A percentile compares a stretch with the other conserved stretches of the same genome.
These are phyloP conservation scores for Coemansia sp. DNA, from an alignment of 192 early-diverging fungal species.

Conservation along the genomic window DNA sequence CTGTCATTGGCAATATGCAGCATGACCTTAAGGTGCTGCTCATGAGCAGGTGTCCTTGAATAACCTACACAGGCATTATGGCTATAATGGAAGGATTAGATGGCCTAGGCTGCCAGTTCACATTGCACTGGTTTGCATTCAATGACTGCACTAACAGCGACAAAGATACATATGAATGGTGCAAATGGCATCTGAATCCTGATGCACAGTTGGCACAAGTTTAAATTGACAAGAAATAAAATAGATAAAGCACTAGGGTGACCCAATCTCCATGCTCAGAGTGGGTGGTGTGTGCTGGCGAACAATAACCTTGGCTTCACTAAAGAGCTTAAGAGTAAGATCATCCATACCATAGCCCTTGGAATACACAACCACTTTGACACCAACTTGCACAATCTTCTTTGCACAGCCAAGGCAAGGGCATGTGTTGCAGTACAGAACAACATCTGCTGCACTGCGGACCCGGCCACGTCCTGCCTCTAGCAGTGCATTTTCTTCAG, in stretches of 20 bases:
- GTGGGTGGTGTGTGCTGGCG: slow-evolving; percentile 72
- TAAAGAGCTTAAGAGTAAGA: slow-evolving; percentile 75
- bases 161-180: slow-evolving; percentile 27
- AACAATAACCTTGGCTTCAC: slow-evolving; percentile 78
- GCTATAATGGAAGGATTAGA: slow-evolving; percentile 16
- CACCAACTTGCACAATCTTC: slow-evolving; percentile 93
- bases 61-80: slow-evolving; percentile 31
- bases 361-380: slow-evolving; percentile 89
- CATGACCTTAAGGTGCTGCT: slow-evolving; percentile 21
- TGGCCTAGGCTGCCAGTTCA: slow-evolving; percentile 36
- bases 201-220: slow-evolving; percentile 7
- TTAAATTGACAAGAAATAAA: too few species aligned
- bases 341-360: slow-evolving; percentile 95
- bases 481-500: slow-evolving; percentile 96
- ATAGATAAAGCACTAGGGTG: slow-evolving; percentile 10
- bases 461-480: slow-evolving; percentile 94
- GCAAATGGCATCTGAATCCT: slow-evolving; percentile 24
- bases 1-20: slow-evolving; percentile 24
- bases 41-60: slow-evolving; percentile 24
- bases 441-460: slow-evolving; percentile 57
- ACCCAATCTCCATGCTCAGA: slow-evolving; percentile 56
- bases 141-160: slow-evolving; percentile 6
- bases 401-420: slow-evolving; percentile 90
- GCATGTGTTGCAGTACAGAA: slow-evolving; percentile 95
- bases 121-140: slow-evolving; percentile 27